Evolutionary conservation across 371 early-diverging fungal species (phyloP), one percentile per base, ranked within the genome.

Genomic region (Syncephalastrum monosporum): DNA sequence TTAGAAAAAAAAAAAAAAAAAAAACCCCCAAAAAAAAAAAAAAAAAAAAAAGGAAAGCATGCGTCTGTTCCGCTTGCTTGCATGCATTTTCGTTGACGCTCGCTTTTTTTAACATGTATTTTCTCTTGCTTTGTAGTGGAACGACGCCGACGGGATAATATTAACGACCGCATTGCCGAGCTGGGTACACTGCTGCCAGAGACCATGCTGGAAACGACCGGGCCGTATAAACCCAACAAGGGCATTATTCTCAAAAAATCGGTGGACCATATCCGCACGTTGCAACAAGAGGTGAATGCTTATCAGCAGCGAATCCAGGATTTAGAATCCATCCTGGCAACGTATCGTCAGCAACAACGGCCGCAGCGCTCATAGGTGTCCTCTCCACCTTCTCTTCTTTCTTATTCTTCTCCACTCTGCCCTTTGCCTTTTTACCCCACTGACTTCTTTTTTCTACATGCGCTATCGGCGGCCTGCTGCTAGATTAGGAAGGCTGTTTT

Each of bases 131-230:
- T 23, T 63, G 86, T 59, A 81, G 95, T 97, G 15, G 98, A 97
- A 64, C 82, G 97, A 58, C 87, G 98, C 38, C 77, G 98, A 33
- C 82, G 98, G 41, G 98, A 97, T 65, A 93, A 94, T 75, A 97
- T 97, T 74, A 97, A 97, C 70, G 98, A 97, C 66, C 91, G 91
- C 60, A 97, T 97, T 60, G 91, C 93, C 60, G 97, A 97, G 67
- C 82, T 97, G 23, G 82, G 85, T 24, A 82, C 80, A 15, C 71
- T 97, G 48, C 74, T 97, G 25, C 98, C 98, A 12, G 88, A 87
- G 38, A 46, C 68, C 33, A 82, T 76, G 55, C 61, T 79, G 53
- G 91, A 87, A 56, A 68, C 65, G 16, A 89, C 82, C 59, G 67
- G 65, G 24, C 85, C 88, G 71, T 89, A 89, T 47, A 90, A 91